Percentiles rank a stretch among this genome's conserved stretches.
Conservation (phyloP, 176 grass and related monocot genomes). For the Alopecurus myosuroides region DNA sequence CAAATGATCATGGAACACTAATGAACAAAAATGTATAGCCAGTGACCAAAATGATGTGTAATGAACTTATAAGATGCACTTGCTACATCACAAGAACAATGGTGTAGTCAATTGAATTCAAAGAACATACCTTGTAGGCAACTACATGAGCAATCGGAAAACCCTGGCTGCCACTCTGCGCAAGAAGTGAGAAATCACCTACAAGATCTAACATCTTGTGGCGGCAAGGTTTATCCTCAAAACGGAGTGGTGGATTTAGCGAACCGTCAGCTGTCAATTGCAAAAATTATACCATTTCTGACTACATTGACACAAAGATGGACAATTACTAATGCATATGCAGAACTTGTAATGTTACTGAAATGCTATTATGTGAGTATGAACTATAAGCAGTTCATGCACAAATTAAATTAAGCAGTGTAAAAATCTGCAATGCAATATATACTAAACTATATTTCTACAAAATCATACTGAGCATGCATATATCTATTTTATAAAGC, state of each 20-base stretch:
- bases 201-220: constrained; percentile 95
- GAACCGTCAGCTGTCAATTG: constrained; percentile 65
- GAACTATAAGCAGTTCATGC: no score
- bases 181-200: constrained; percentile 89
- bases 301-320: constrained; percentile 1
- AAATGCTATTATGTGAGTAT: background rate
- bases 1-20: background rate
- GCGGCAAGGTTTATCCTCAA: constrained; percentile 75
- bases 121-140: constrained; percentile 79
- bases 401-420: background rate
- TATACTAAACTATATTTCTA: background rate
- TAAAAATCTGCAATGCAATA: background rate
- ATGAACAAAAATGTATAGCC: background rate
- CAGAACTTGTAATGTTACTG: background rate
- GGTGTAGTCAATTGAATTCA: background rate
- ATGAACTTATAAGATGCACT: background rate
- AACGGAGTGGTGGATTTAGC: constrained; percentile 84
- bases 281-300: constrained; percentile 20
- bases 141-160: constrained; percentile 77
- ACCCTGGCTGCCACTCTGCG: constrained; percentile 75
- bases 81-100: background rate
- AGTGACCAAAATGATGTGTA: background rate
- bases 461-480: background rate
- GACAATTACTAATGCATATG: background rate
- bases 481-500: constrained; percentile 12